Base-by-base conservation (phyloP, 345 rosid genomes). In the Sisymbrium altissimum region DNA sequence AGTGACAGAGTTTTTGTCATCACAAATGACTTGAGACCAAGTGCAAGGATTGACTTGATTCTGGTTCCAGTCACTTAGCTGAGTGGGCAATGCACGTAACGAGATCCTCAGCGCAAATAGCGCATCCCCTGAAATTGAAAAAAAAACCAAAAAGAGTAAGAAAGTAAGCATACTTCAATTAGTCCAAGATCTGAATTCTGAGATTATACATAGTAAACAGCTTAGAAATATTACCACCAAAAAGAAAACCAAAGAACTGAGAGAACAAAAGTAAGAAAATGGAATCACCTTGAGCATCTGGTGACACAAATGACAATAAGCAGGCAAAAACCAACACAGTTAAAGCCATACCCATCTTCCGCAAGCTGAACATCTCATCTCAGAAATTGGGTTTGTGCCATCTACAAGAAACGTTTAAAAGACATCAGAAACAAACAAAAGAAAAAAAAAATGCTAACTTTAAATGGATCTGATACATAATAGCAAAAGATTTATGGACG, bases 11-110 rank as follows among this genome's bases (percentile, higher is more conserved):
- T 72, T 54, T 48, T 50, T 81, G 41, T 29, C 1, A 78, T 88
- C 91, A 73, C 98, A 92, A 35, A 64, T 81, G 19, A 95, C 88
- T 78, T 86, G 86, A 6, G 96, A 70, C 99, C 99, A 95, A 64
- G 98, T 90, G 84, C 97, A 92, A 27, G 98, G 98, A 55, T 86
- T 88, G 72, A 92, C 97, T 84, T 59, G 97, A 73, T 84, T 81
- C 78, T 68, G 93, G 63, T 87, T 92, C 97, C 99, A 95, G 72
- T 95, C 94, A 25, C 17, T 7, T 55, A 95, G 85, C 78, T 86
- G 91, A 78, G 48, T 54, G 15, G 12, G 52, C 19, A 85, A 74
- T 75, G 85, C 87, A 70, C 50, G 79, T 77, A 95, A 66, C 1
- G 97, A 84, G 38, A 0, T 21, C 86, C 35, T 87, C 81, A 95